phyloP scores from a whole-genome alignment of 495 filamentous ascomycete genomes.

The Lasiosphaeriaceae sp. region DNA sequence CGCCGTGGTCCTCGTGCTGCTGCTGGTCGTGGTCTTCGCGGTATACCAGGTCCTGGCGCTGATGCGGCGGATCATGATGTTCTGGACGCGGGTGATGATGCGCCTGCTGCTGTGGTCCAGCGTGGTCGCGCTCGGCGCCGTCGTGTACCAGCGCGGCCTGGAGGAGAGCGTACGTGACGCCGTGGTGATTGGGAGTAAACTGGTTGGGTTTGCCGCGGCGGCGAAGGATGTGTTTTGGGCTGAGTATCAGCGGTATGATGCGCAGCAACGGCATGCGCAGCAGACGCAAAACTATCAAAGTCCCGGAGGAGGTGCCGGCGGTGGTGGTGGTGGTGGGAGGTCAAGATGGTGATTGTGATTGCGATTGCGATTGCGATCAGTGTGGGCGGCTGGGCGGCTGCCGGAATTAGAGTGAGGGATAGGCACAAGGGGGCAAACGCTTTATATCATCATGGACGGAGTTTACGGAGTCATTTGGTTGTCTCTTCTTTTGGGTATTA shows the following conservation, averaged over 20 bases:
- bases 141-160: constrained; percentile 60
- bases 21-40: constrained; percentile 52
- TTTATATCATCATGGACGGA: background rate
- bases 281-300: background rate
- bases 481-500: background rate
- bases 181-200: constrained; percentile 26
- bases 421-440: too few relatives aligned
- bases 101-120: constrained; percentile 56
- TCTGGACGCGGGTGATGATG: constrained; percentile 62
- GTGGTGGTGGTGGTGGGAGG: background rate
- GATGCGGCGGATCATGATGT: constrained; percentile 64
- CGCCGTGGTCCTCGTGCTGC: constrained; percentile 53
- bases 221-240: constrained; percentile 53
- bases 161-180: constrained; percentile 57
- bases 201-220: constrained; percentile 47
- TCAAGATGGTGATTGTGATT: background rate
- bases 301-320: background rate
- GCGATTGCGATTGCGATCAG: background rate
- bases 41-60: constrained; percentile 65
- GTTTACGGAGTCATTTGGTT: background rate
- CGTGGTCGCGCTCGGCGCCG: constrained; percentile 45
- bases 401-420: too few relatives aligned
- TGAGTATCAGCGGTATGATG: constrained; percentile 49
- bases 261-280: constrained; percentile 20
- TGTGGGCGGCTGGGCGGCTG: too few relatives aligned